Conservation (phyloP, 768 basidiomycete genomes). For the Russula emetica region DNA sequence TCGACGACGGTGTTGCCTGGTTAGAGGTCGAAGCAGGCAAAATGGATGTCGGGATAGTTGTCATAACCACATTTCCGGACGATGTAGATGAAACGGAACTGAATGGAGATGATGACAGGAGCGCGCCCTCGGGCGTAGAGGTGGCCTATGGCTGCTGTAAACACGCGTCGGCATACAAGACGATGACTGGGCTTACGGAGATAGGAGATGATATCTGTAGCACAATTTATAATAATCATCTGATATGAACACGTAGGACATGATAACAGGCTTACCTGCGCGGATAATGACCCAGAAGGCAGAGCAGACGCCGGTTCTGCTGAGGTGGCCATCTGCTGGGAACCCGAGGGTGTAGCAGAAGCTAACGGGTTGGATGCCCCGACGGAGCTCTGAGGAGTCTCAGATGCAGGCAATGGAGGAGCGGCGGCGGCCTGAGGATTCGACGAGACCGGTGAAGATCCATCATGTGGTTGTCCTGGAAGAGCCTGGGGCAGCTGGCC, state of each 20-base stretch:
- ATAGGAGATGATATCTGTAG: conserved; percentile 1
- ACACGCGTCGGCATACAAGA: neutral
- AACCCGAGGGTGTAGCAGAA: neutral
- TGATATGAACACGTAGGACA: neutral
- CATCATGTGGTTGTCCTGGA: conserved; percentile 13
- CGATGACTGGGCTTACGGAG: conserved; percentile 5
- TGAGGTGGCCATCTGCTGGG: neutral
- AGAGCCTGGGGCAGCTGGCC: conserved; percentile 17
- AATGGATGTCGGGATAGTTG: neutral
- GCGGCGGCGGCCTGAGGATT: neutral
- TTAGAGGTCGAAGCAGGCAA: neutral
- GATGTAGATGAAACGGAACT: neutral
- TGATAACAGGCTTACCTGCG: neutral
- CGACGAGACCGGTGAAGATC: neutral
- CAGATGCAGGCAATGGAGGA: neutral
- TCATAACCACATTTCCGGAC: neutral
- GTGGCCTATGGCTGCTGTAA: conserved; percentile 4
- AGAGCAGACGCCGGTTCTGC: neutral
- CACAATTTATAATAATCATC: neutral
- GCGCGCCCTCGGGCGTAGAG: neutral
- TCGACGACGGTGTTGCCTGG: neutral
- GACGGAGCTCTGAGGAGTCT: neutral
- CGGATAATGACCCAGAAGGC: neutral
- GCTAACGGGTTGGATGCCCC: neutral
- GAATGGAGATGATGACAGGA: neutral